Base-by-base conservation (phyloP, 257 asterid species). In the Dorcoceras hygrometricum region DNA sequence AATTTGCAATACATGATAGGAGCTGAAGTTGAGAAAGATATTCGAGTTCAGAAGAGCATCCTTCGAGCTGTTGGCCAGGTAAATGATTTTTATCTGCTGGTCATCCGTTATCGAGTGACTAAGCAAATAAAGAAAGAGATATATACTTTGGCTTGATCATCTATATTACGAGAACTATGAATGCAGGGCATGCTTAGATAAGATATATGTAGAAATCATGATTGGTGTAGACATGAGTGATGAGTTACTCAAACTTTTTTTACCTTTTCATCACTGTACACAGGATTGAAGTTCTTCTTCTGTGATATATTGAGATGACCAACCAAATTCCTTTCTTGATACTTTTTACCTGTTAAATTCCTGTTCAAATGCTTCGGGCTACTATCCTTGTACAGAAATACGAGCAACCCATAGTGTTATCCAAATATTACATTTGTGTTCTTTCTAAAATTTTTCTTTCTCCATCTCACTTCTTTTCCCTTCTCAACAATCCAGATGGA, bases 41-140 rank as follows among this genome's bases (percentile, higher is more conserved):
- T 84, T 46, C 87, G 96, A 63, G 95, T 87, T 67, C 93, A 82
- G 82, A 90, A 85, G 76, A 94, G 85, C 85, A 94, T 88, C 67
- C 88, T 90, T 71, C 91, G 89, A 70, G 97, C 91, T 70, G 96
- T 81, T 61, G 96, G 91, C 73, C 88, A 87, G 96, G 97, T 94
- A 76, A 20, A 36, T n/a, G 25, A 63, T 71, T 58, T 68, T 25
- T 68, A 31, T 57, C 56, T 68, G 11, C 16, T 22, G 16, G 65
- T 76, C 63, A 32, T 65, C 58, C 4, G 8, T 57, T 53, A 29
- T 60, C 25, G 70, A 31, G 58, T 5, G 32, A 46, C 1, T 18
- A 46, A 46, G 54, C 3, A 46, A 46, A 46, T 46, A 20, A 46
- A 12, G n/a, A n/a, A 14, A 18, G 54, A 16, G 54, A 46, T 46